Evolutionary conservation across 2,329 filamentous ascomycete genomes (phyloP), one percentile per base, ranked within the genome.

Genomic region (Phialemonium atrogriseum): DNA sequence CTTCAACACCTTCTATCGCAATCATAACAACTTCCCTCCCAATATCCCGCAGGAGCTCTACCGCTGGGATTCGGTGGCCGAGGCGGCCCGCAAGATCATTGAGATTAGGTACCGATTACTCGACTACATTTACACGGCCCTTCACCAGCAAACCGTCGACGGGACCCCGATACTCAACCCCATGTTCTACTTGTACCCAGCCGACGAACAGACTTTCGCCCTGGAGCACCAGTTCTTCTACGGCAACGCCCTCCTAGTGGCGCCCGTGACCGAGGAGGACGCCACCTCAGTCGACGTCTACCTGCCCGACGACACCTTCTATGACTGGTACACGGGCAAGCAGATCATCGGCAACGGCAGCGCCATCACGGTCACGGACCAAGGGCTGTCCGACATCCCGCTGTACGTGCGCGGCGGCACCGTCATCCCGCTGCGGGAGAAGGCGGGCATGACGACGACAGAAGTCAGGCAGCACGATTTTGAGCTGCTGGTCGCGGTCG

Each of bases 1-100:
- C 7, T 86, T 87, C 61, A 66, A 70, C 22, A 77, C 80, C 1
- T 87, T 88, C 61, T 86, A 77, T 60, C 77, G 83, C 38, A 79
- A 85, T 52, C 83, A 88, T 59, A 80, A 80, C 36, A 53, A 66
- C 29, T 47, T 42, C 27, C 28, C 43, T 10, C 58, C 55, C 19
- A 52, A 54, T 4, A 62, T 70, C n/a, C 51, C 62, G 1, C 83
- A 87, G 48, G 83, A 87, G 49, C 81, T 84, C 51, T 87, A 85
- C 55, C 70, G 65, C 18, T 85, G 78, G 76, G 56, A 64, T 0
- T 56, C 60, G 2, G 79, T 81, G 2, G 60, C 77, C 0, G 57
- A 64, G 2, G 74, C 80, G 0, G 79, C 75, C 0, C 68, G 64
- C 33, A 79, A 74, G 42, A 77, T 73, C 21, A 83, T 86, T 43